phyloP scores from a whole-genome alignment of 805 yeast genomes.

The Jamesozyma piceae region DNA sequence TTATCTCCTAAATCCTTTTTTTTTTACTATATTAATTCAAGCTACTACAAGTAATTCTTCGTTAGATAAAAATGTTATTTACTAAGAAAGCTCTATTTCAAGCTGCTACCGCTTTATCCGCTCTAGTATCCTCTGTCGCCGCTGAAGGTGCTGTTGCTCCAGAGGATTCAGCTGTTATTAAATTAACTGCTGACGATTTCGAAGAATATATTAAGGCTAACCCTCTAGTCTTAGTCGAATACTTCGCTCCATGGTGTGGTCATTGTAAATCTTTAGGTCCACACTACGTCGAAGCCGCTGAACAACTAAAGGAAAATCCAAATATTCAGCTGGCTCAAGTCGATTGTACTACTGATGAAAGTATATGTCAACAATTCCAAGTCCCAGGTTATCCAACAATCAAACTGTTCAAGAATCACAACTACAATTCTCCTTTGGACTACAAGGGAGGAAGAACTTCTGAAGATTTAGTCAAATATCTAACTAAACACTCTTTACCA shows the following conservation, averaged over 20 bases:
- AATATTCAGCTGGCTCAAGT: slow-evolving; percentile 70
- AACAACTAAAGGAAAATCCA: slow-evolving; percentile 50
- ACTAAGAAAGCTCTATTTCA: slow-evolving; percentile 14
- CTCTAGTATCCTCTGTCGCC: slow-evolving; percentile 15
- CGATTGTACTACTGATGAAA: slow-evolving; percentile 74
- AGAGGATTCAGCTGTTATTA: slow-evolving; percentile 79
- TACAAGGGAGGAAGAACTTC: slow-evolving; percentile 83
- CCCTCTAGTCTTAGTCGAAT: slow-evolving; percentile 76
- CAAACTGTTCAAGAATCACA: slow-evolving; percentile 57
- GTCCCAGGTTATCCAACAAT: slow-evolving; percentile 80
- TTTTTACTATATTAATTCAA: too few species aligned
- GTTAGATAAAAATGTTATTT: slow-evolving; percentile 4
- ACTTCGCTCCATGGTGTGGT: slow-evolving; percentile 97
- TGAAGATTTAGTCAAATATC: slow-evolving; percentile 63
- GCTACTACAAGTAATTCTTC: too few species aligned
- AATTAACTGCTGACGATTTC: slow-evolving; percentile 59
- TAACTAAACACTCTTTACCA: slow-evolving; percentile 78
- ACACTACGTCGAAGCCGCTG: slow-evolving; percentile 70
- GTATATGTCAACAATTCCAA: slow-evolving; percentile 56
- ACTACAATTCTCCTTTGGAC: slow-evolving; percentile 38
- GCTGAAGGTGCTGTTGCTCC: slow-evolving; percentile 48
- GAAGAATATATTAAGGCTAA: slow-evolving; percentile 56
- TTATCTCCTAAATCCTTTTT: too few species aligned
- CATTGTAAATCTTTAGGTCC: slow-evolving; percentile 88
- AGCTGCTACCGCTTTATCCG: slow-evolving; percentile 16